Conservation (phyloP, 768 basidiomycete species). For the Sporobolomyces phaffii region DNA sequence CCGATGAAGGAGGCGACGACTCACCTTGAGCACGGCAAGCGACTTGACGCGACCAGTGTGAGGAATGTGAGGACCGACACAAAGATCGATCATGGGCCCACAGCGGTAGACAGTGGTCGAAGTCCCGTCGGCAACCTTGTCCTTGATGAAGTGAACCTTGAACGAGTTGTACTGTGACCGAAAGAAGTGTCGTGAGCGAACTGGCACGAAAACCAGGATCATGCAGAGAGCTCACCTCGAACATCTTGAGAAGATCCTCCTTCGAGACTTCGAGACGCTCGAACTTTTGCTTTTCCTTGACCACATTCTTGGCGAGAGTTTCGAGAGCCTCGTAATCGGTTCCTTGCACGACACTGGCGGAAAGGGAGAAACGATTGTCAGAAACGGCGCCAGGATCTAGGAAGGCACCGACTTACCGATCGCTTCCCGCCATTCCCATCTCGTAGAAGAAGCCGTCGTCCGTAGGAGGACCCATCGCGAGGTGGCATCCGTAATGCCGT, state of each 20-base stretch:
- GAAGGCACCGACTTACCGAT: conserved; percentile 61
- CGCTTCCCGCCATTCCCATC: conserved; percentile 69
- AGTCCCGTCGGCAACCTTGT: conserved; percentile 90
- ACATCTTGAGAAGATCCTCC: conserved; percentile 94
- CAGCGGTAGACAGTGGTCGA: conserved; percentile 97
- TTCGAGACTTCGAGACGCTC: conserved; percentile 89
- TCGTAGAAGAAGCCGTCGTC: conserved; percentile 99
- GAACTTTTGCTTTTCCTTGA: conserved; percentile 97
- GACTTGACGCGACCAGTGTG: conserved; percentile 98
- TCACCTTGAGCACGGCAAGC: conserved; percentile 88
- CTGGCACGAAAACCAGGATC: not conserved
- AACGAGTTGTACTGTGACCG: conserved; percentile 95
- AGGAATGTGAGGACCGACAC: conserved; percentile 93
- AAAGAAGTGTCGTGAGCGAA: conserved; percentile 17
- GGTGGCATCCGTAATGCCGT: conserved; percentile 90
- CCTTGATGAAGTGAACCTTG: conserved; percentile 89
- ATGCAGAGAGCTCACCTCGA: conserved; percentile 65
- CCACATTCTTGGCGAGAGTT: conserved; percentile 72
- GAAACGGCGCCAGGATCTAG: too few species aligned
- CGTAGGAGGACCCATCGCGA: conserved; percentile 93
- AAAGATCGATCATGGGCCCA: conserved; percentile 96
- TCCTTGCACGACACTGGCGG: conserved; percentile 62
- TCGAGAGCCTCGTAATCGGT: conserved; percentile 84
- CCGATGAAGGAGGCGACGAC: too few species aligned
- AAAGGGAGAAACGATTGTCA: not conserved